These are phyloP conservation scores for Rhododendron williamsianum DNA, from an alignment of 148 eudicot species.

Conservation along the genomic window DNA sequence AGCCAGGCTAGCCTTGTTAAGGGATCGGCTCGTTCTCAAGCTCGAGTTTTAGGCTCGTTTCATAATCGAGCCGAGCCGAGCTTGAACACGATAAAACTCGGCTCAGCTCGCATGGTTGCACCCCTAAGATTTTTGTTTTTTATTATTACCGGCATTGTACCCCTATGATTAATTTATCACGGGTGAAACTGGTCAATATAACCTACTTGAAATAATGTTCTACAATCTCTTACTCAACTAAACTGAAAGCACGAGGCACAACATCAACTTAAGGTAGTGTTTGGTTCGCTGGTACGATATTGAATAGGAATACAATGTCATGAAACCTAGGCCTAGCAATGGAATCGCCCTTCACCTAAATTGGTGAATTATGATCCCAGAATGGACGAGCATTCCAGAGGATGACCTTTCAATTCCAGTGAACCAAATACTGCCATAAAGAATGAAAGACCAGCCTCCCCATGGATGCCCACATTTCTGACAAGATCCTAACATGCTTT, in stretches of 20 bases:
- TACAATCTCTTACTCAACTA: not conserved
- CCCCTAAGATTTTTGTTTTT: not conserved
- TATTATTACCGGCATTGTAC: too few species aligned
- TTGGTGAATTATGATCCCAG: not conserved
- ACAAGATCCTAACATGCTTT: slow-evolving; percentile 1
- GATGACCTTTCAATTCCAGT: not conserved
- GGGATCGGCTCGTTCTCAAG: too few species aligned
- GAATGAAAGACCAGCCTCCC: not conserved
- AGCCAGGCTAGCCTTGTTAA: too few species aligned
- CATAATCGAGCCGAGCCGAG: too few species aligned
- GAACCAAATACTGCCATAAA: not conserved
- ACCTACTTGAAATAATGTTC: not conserved
- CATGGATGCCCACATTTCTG: not conserved
- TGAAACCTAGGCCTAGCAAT: not conserved
- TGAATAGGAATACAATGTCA: not conserved
- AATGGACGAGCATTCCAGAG: not conserved
- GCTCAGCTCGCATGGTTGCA: not conserved
- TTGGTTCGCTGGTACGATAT: not conserved
- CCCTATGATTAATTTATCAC: not conserved
- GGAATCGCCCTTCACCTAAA: not conserved
- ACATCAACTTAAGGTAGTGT: not conserved
- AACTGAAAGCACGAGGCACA: not conserved
- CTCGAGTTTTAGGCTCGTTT: too few species aligned
- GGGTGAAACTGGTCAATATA: not conserved
- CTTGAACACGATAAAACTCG: too few species aligned